A percentile compares a stretch with the other conserved stretches of the same genome.
Conservation (phyloP, 2,329 filamentous ascomycete genomes). For the Tolypocladium guangdongense region DNA sequence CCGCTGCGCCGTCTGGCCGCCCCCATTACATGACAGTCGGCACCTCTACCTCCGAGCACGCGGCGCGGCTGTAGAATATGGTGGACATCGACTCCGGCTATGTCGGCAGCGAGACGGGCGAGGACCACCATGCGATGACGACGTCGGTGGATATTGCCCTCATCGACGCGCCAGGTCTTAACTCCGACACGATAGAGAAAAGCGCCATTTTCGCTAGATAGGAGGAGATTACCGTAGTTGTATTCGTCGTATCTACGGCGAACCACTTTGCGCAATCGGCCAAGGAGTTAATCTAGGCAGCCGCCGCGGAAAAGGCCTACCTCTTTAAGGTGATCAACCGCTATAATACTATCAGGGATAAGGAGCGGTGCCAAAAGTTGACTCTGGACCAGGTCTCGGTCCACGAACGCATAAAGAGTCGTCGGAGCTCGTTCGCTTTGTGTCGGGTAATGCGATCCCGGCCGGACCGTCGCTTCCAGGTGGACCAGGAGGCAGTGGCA, state of each 20-base stretch:
- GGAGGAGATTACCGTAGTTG: slow-evolving; percentile 97
- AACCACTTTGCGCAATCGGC: slow-evolving; percentile 97
- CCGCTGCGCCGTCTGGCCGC: slow-evolving; percentile 17
- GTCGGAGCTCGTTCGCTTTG: slow-evolving; percentile 88
- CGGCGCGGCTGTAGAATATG: slow-evolving; percentile 67
- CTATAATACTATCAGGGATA: slow-evolving; percentile 87
- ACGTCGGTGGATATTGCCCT: slow-evolving; percentile 76
- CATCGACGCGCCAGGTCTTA: slow-evolving; percentile 91
- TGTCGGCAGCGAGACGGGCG: slow-evolving; percentile 65
- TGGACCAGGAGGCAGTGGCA: slow-evolving; percentile 42
- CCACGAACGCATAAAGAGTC: slow-evolving; percentile 89
- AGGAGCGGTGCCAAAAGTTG: slow-evolving; percentile 81
- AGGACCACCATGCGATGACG: slow-evolving; percentile 32
- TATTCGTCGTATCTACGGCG: slow-evolving; percentile 94
- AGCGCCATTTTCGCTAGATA: slow-evolving; percentile 95
- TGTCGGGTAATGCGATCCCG: slow-evolving; percentile 92
- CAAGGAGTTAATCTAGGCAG: slow-evolving; percentile 95
- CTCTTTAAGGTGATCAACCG: slow-evolving; percentile 99
- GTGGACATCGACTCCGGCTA: slow-evolving; percentile 88
- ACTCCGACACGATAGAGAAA: slow-evolving; percentile 92
- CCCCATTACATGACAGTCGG: slow-evolving; percentile 85
- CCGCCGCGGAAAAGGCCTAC: slow-evolving; percentile 93
- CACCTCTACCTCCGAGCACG: slow-evolving; percentile 67
- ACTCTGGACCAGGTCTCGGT: slow-evolving; percentile 81
- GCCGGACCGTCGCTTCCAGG: slow-evolving; percentile 48